Evolutionary conservation across 768 basidiomycete genomes (phyloP), one percentile per base, ranked within the genome.

Genomic region (Pisolithus microcarpus): DNA sequence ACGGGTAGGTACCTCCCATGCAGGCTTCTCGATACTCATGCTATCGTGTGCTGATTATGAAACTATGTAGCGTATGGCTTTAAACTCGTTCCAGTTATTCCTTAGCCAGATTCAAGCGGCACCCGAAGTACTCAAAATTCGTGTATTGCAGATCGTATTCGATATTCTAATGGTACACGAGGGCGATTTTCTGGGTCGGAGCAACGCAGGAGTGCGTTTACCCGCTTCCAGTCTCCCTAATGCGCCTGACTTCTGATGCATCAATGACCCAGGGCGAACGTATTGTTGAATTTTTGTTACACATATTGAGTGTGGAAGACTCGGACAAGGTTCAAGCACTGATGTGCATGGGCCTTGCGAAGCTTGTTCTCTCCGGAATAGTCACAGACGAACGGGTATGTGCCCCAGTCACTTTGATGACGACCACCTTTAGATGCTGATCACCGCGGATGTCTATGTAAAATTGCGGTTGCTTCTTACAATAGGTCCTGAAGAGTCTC

Each of bases 151-250:
- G 59, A 78, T 87, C 50, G 65, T 92, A 4, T 91, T 95, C 58
- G 93, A 96, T 65, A 74, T 91, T 36, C 68, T 94, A 48, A 92
- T 92, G 82, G 81, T 88, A 0, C 85, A 95, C 55, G 85, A 88
- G 51, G 75, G 71, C 40, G 77, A 76, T 44, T 75, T 87, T 64
- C 73, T 88, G 54, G 76, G 75, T 58, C 36, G 74, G 63, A 61
- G 75, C 38, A 63, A 56, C 63, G 38, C 57, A 18, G 65, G 65
- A 50, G 73, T 70, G 55, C 2, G 38, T 38, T 42, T 53, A 31
- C 26, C 28, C 24, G 37, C 49, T 28, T 11, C 49, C 28, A 39
- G 31, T 47, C 7, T 31, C 42, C 28, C 19, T 28, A 37, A 38
- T 48, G 13, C 11, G 7, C 39, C 31, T 34, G 56, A 52, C 54